Evolutionary conservation across 352 stramenopile genomes (phyloP).

Genomic region (Phytophthora crassamura): DNA sequence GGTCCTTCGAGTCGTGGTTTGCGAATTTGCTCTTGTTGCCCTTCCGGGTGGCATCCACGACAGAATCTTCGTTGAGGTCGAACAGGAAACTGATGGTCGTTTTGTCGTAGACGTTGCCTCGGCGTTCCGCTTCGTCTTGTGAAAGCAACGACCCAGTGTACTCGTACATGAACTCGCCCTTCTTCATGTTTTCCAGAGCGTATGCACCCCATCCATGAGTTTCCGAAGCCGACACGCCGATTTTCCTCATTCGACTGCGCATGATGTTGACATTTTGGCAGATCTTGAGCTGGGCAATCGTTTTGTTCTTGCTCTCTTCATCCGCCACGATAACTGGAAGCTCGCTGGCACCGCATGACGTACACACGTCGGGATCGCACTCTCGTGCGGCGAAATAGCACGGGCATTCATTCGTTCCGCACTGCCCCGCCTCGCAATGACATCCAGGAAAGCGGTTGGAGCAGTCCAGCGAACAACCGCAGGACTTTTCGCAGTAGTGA

Average conservation of each 20-base stretch:
- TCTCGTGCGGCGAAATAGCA: constrained; percentile 77
- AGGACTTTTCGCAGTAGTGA: constrained; percentile 81
- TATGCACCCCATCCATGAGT: constrained; percentile 85
- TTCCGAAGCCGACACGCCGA: constrained; percentile 63
- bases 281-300: constrained; percentile 43
- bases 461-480: constrained; percentile 68
- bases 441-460: constrained; percentile 82
- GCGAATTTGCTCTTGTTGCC: constrained; percentile 97
- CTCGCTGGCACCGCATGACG: constrained; percentile 70
- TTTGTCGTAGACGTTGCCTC: constrained; percentile 92
- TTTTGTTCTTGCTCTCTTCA: constrained; percentile 37
- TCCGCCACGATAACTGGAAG: constrained; percentile 58
- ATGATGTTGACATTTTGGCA: constrained; percentile 82
- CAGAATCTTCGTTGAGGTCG: constrained; percentile 92
- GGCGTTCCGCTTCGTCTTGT: constrained; percentile 87
- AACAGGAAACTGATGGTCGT: constrained; percentile 94
- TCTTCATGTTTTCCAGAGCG: constrained; percentile 56
- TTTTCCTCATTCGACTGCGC: constrained; percentile 53
- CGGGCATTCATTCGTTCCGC: constrained; percentile 62
- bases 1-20: constrained; percentile 81
- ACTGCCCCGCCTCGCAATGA: constrained; percentile 62
- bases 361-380: constrained; percentile 76
- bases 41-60: constrained; percentile 94
- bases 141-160: constrained; percentile 93
- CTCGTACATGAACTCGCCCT: constrained; percentile 84